Evolutionary conservation across 2,329 filamentous ascomycete species (phyloP).

Genomic region (Sporothrix globosa): DNA sequence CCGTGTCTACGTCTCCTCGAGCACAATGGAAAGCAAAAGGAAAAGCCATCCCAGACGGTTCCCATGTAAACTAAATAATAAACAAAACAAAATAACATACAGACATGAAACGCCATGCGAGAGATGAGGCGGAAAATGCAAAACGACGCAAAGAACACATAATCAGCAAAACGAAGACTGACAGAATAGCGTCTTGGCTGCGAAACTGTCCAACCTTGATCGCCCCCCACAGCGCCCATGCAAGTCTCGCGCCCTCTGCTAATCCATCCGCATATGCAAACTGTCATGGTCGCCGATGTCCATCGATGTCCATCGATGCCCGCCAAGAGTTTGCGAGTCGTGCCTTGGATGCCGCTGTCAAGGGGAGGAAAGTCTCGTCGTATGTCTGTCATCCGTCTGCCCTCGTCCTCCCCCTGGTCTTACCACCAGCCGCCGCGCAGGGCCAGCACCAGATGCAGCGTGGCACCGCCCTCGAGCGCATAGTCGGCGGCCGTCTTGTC

Average conservation of each 20-base stretch:
- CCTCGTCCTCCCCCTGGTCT: neutral
- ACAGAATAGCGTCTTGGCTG: neutral
- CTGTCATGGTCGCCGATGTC: neutral
- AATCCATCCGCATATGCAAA: too few species aligned
- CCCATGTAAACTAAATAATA: slow-evolving; percentile 26
- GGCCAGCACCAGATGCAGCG: slow-evolving; percentile 91
- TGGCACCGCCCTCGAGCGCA: slow-evolving; percentile 86
- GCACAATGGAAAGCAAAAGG: neutral
- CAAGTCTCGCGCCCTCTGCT: too few species aligned
- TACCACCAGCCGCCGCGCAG: slow-evolving; percentile 68
- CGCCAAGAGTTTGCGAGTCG: neutral
- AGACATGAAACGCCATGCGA: slow-evolving; percentile 9
- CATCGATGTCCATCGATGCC: neutral
- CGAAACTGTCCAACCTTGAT: too few species aligned
- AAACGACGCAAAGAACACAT: neutral
- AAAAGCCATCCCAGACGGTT: neutral
- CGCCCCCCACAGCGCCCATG: too few species aligned
- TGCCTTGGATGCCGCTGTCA: neutral
- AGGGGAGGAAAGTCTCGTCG: too few species aligned
- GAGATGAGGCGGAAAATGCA: neutral
- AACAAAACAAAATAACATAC: slow-evolving; percentile 22
- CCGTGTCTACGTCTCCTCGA: neutral
- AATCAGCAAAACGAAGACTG: neutral
- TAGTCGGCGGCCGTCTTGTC: slow-evolving; percentile 94
- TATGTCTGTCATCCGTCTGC: neutral